Evolutionary conservation across 2,329 filamentous ascomycete species (phyloP).

Genomic region (Ramichloridium luteum): DNA sequence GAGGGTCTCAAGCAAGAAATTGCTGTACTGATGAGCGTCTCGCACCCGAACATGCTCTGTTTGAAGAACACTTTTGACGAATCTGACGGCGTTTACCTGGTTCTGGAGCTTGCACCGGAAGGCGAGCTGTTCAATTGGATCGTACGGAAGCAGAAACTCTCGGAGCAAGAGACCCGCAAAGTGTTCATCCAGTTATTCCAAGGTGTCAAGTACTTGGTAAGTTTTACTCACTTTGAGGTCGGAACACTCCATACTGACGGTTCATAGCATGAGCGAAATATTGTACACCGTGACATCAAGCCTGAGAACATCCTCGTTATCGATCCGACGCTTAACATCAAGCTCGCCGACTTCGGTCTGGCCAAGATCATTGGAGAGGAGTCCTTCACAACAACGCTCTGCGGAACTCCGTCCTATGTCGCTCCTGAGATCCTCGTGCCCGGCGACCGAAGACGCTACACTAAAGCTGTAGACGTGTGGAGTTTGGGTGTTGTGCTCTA

Average conservation of each 20-base stretch:
- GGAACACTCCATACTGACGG: constrained; percentile 6
- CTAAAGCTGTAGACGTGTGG: constrained; percentile 91
- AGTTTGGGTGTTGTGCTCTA: constrained; percentile 95
- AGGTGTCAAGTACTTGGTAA: constrained; percentile 86
- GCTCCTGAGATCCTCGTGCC: constrained; percentile 89
- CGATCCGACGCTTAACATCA: constrained; percentile 74
- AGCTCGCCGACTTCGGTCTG: constrained; percentile 90
- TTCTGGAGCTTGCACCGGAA: constrained; percentile 80
- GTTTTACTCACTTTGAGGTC: constrained; percentile 24
- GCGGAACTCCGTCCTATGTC: constrained; percentile 83
- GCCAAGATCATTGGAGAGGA: constrained; percentile 98
- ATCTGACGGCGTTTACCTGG: constrained; percentile 75
- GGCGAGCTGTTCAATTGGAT: constrained; percentile 96
- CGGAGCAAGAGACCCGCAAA: constrained; percentile 70
- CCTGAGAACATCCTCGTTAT: constrained; percentile 88
- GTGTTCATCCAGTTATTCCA: constrained; percentile 87
- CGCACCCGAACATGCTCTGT: constrained; percentile 83
- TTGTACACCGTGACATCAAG: constrained; percentile 96
- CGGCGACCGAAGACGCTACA: constrained; percentile 72
- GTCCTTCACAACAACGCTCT: constrained; percentile 89
- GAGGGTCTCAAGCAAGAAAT: constrained; percentile 91
- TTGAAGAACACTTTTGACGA: constrained; percentile 94
- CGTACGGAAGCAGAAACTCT: constrained; percentile 77
- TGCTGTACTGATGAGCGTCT: constrained; percentile 91
- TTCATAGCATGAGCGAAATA: constrained; percentile 82